Conservation (phyloP, 805 yeast species). For the Nakazawaea wyomingensis region DNA sequence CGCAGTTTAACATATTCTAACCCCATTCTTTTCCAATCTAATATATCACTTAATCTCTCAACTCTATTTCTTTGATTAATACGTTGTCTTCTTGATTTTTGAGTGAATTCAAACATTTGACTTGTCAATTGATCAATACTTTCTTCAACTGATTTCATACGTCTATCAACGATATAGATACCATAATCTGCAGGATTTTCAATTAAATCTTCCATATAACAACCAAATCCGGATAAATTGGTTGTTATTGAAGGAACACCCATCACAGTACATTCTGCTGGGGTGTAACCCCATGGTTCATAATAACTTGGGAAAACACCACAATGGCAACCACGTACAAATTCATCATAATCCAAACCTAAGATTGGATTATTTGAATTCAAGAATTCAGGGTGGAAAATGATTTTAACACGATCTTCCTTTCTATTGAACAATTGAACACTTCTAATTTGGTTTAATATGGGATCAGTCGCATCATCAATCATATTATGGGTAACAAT, state of each 20-base stretch:
- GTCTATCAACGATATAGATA: conserved; percentile 92
- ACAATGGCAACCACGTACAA: conserved; percentile 95
- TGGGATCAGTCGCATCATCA: conserved; percentile 88
- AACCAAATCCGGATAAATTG: conserved; percentile 93
- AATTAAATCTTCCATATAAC: conserved; percentile 96
- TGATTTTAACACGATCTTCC: conserved; percentile 87
- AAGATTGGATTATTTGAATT: conserved; percentile 92
- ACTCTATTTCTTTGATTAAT: conserved; percentile 97
- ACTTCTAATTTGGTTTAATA: conserved; percentile 83
- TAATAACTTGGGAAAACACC: conserved; percentile 98
- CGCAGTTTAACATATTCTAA: conserved; percentile 93
- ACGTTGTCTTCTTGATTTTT: conserved; percentile 91
- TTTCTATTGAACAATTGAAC: conserved; percentile 88
- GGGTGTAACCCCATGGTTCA: conserved; percentile 99
- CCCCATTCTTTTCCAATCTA: conserved; percentile 99
- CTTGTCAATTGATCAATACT: conserved; percentile 85
- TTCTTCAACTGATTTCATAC: conserved; percentile 88
- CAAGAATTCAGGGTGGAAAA: conserved; percentile 96
- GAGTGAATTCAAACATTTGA: conserved; percentile 83
- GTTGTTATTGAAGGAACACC: conserved; percentile 98
- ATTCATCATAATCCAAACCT: conserved; percentile 93
- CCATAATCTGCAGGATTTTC: conserved; percentile 95
- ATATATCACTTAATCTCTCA: conserved; percentile 84
- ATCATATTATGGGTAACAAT: conserved; percentile 96
- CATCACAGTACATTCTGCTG: conserved; percentile 99